These are phyloP conservation scores for Inga oerstediana DNA, from an alignment of 306 rosid genomes.

Conservation along the genomic window DNA sequence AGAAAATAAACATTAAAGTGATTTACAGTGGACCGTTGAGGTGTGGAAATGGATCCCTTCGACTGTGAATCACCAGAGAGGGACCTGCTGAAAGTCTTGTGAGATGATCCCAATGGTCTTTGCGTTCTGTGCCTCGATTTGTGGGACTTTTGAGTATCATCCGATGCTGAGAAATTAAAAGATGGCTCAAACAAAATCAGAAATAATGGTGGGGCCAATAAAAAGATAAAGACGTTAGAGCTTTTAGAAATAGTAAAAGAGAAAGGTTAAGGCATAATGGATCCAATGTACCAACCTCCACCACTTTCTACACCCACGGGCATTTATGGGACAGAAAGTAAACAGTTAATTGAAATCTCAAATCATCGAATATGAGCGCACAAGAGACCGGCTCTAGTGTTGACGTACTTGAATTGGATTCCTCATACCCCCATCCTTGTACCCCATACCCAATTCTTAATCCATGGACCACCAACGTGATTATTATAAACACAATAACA, in stretches of 20 bases:
- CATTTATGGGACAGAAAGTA: conserved; percentile 20
- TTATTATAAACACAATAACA: not conserved
- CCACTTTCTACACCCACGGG: conserved; percentile 31
- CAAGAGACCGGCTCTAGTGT: not conserved
- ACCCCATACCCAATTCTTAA: not conserved
- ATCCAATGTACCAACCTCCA: conserved; percentile 65
- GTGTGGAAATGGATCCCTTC: conserved; percentile 75
- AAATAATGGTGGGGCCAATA: conserved; percentile 43
- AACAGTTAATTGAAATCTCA: conserved; percentile 25
- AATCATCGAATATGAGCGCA: not conserved
- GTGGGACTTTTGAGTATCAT: conserved; percentile 83
- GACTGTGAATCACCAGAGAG: conserved; percentile 84
- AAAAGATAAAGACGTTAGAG: conserved; percentile 43
- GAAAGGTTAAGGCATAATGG: conserved; percentile 59
- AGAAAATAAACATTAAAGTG: conserved; percentile 14
- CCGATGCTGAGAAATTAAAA: conserved; percentile 63
- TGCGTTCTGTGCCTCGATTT: conserved; percentile 77
- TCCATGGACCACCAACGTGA: not conserved
- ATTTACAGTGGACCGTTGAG: conserved; percentile 71
- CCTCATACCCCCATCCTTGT: not conserved
- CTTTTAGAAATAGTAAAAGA: conserved; percentile 50
- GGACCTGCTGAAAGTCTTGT: conserved; percentile 78
- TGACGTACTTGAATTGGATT: not conserved
- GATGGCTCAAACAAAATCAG: conserved; percentile 45
- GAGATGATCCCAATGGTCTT: conserved; percentile 79